These are phyloP conservation scores for Ajuga chamaepitys DNA, from an alignment of 257 asterid species.

Conservation along the genomic window DNA sequence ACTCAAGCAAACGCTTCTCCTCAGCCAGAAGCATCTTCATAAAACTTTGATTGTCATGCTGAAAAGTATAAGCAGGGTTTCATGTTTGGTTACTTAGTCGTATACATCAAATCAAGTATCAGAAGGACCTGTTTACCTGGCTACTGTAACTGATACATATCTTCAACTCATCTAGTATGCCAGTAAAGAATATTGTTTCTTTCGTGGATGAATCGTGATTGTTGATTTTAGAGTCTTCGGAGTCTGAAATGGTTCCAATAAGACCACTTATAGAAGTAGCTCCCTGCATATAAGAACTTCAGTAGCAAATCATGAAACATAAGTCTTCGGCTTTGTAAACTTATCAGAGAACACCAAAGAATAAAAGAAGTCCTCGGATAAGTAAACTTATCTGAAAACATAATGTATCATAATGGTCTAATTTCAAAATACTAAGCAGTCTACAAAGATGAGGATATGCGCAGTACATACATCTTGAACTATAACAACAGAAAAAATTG, in stretches of 20 bases:
- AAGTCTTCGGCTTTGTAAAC: no score
- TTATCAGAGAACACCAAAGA: no score
- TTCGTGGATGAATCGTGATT: constrained; percentile 38
- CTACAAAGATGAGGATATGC: no score
- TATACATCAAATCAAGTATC: neutral
- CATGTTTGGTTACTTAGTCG: constrained; percentile 5
- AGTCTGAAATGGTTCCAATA: constrained; percentile 63
- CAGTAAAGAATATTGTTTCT: constrained; percentile 68
- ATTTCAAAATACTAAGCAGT: no score
- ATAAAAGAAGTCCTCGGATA: constrained; percentile 3
- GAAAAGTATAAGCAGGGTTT: constrained; percentile 14
- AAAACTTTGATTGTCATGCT: constrained; percentile 50
- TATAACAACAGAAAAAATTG: neutral
- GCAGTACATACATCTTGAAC: no score
- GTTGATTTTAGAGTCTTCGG: constrained; percentile 60
- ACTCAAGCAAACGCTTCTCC: constrained; percentile 79
- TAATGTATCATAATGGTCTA: no score
- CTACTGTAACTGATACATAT: constrained; percentile 67
- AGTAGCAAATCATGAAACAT: neutral
- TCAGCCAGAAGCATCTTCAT: constrained; percentile 75
- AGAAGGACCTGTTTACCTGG: constrained; percentile 40
- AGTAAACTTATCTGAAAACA: neutral
- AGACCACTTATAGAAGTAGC: constrained; percentile 67
- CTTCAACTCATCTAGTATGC: constrained; percentile 83
- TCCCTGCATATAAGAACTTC: constrained; percentile 39